Evolutionary conservation across 306 rosid species (phyloP).

Genomic region (Rubus idaeus): DNA sequence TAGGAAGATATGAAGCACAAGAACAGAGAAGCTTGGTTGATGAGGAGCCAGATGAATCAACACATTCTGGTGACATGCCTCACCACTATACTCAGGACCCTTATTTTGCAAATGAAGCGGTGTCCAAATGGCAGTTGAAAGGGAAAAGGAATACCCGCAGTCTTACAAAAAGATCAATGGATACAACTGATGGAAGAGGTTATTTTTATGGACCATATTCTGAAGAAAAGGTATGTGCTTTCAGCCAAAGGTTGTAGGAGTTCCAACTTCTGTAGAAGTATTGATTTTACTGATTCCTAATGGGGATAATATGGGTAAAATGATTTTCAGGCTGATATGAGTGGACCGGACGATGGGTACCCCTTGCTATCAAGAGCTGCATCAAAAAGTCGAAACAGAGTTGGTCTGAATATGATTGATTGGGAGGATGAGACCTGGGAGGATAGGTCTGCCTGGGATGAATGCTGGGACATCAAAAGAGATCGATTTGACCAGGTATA

Average conservation of each 20-base stretch:
- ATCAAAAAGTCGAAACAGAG: slow-evolving; percentile 43
- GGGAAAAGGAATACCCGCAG: slow-evolving; percentile 87
- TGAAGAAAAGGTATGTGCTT: slow-evolving; percentile 47
- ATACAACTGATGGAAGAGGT: slow-evolving; percentile 44
- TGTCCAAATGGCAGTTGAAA: slow-evolving; percentile 93
- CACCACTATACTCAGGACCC: slow-evolving; percentile 60
- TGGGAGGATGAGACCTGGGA: slow-evolving; percentile 77
- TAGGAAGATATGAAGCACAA: slow-evolving; percentile 47
- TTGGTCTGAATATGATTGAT: slow-evolving; percentile 42
- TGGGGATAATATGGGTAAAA: slow-evolving; percentile 35
- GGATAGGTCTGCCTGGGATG: slow-evolving; percentile 56
- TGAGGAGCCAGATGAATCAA: slow-evolving; percentile 67
- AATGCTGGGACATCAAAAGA: slow-evolving; percentile 62
- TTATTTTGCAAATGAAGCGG: slow-evolving; percentile 61
- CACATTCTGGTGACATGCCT: slow-evolving; percentile 65
- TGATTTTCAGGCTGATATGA: slow-evolving; percentile 33
- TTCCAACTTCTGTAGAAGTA: slow-evolving; percentile 30
- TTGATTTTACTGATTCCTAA: slow-evolving; percentile 40
- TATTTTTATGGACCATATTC: slow-evolving; percentile 49
- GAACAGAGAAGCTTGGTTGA: slow-evolving; percentile 65
- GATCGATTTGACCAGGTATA: slow-evolving; percentile 39
- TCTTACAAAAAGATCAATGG: slow-evolving; percentile 59
- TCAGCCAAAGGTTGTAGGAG: slow-evolving; percentile 35
- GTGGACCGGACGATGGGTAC: slow-evolving; percentile 59
- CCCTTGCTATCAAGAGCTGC: slow-evolving; percentile 44